Base-by-base conservation (phyloP, 208 protist genomes). In the Acanthamoeba rhysodes region DNA sequence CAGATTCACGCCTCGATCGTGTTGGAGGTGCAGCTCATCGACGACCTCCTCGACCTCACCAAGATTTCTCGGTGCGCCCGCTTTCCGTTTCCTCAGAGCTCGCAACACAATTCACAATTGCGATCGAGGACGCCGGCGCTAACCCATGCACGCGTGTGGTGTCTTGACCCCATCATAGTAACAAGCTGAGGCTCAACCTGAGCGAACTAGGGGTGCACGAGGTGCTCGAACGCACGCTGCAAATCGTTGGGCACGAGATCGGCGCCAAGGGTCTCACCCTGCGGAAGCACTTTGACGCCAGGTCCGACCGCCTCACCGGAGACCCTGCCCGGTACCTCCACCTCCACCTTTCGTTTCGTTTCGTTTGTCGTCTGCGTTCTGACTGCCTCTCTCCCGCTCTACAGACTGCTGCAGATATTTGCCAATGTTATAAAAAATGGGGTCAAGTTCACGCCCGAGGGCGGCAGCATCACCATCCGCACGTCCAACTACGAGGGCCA, bases 1-100 rank as follows among this genome's bases (percentile, higher is more conserved):
- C 78, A 50, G 50, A 94, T 94, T 20, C n/a, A 78, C 32, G 88
- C 78, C 8, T 41, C 20, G 18, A 32, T 94, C n/a, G 88, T 76
- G 88, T 55, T 94, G 32, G 88, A 94, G 64, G 88, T 94, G 57
- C 88, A 78, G 34, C 64, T 94, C n/a, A 94, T 94, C 37, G 88
- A 94, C 70, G 88, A 94, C 37, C 34, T 94, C 37, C 88, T 94
- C 66, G 88, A 94, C 48, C 41, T 94, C n/a, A 94, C 88, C 88
- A 94, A 41, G 88, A 76, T 94, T 16, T 72, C 88, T 9, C 59
- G 64, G 41, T 59, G 57, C 74, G 41, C 32, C 5, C 45, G 7
- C 27, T 87, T 34, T 29, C 10, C 45, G 27, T 8, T 62, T 14
- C 9, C 74, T 84, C 74, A 10, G 18, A 20, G 37, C 10, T 74